Evolutionary conservation across 176 grass and related monocot genomes (phyloP).

Genomic region (Carex littledalei): DNA sequence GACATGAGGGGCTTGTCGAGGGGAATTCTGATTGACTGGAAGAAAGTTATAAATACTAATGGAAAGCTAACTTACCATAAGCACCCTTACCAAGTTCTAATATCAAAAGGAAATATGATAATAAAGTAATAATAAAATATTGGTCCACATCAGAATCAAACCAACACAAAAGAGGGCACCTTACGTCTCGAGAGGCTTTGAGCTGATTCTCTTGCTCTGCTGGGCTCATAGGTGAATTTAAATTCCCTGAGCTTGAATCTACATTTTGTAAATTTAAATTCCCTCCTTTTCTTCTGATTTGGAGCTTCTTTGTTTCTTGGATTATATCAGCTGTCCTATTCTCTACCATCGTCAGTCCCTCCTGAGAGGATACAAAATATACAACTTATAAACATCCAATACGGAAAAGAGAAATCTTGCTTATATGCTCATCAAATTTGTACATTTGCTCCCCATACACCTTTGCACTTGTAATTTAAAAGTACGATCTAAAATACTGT

Average conservation of each 20-base stretch:
- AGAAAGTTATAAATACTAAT: neutral
- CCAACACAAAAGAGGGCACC: slow-evolving; percentile 46
- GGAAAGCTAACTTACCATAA: neutral
- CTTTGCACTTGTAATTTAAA: neutral
- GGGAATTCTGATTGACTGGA: neutral
- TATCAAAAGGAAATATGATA: neutral
- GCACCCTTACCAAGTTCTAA: neutral
- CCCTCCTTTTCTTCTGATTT: slow-evolving; percentile 54
- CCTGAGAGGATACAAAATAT: slow-evolving; percentile 24
- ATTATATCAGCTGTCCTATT: slow-evolving; percentile 22
- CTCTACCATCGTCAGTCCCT: slow-evolving; percentile 38
- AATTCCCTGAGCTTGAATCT: neutral
- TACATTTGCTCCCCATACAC: neutral
- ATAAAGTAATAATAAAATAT: neutral
- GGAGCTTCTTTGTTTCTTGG: slow-evolving; percentile 49
- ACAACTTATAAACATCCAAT: neutral
- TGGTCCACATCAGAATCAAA: neutral
- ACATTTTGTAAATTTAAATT: slow-evolving; percentile 40
- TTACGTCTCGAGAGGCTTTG: slow-evolving; percentile 94
- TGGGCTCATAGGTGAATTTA: slow-evolving; percentile 20
- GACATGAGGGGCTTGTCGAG: too few relatives aligned
- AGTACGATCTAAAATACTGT: neutral
- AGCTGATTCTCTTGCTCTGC: slow-evolving; percentile 56
- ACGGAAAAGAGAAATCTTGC: neutral
- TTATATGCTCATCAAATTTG: neutral